Conservation (phyloP, 179 eudicot species). For the Amaranthus tricolor region DNA sequence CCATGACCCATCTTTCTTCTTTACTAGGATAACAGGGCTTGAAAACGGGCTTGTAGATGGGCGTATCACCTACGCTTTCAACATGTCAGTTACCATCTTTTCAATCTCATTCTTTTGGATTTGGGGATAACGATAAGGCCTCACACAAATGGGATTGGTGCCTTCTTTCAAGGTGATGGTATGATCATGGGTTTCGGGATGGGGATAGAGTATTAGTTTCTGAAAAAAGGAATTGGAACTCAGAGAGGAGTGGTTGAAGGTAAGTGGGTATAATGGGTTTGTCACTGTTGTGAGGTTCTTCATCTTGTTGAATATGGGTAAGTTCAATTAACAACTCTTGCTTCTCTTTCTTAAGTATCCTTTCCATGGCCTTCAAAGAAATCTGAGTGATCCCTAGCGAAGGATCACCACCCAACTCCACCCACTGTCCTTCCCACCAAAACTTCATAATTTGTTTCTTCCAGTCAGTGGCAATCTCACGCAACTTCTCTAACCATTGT, state of each 20-base stretch:
- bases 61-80: not conserved
- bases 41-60: not conserved
- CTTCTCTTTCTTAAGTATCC: not conserved
- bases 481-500: not conserved
- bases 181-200: not conserved
- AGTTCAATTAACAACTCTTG: not conserved
- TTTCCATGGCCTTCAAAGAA: not conserved
- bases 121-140: not conserved
- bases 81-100: not conserved
- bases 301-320: not conserved
- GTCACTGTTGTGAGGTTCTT: rapidly evolving
- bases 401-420: not conserved
- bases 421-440: not conserved
- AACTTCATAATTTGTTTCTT: not conserved
- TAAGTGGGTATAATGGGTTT: too few species aligned
- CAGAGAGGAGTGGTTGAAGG: too few species aligned
- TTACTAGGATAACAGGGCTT: not conserved
- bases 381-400: not conserved
- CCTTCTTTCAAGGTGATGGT: not conserved
- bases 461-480: not conserved
- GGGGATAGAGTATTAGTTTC: not conserved
- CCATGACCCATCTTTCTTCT: constrained; percentile 6
- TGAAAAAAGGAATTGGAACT: too few species aligned
- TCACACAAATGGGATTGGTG: not conserved
- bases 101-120: not conserved